Percentiles rank a stretch among this genome's conserved stretches.
phyloP scores from a whole-genome alignment of 2,329 filamentous ascomycete genomes.

The Fusarium anguioides region DNA sequence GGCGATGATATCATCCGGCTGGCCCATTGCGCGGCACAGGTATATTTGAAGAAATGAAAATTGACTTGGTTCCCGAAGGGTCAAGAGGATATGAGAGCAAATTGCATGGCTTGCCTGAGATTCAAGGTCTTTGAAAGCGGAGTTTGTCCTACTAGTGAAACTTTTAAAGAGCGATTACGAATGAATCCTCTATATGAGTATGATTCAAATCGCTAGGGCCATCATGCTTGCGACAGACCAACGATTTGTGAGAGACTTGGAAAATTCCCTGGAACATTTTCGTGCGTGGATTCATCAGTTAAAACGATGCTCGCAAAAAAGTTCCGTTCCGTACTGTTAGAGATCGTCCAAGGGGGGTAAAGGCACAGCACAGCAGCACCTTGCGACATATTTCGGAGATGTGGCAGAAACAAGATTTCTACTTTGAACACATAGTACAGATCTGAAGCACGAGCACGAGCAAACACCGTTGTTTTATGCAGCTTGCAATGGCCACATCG shows the following conservation, averaged over 20 bases:
- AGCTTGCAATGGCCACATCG: too few relatives aligned
- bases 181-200: neutral
- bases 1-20: constrained; percentile 53
- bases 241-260: too few relatives aligned
- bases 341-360: too few relatives aligned
- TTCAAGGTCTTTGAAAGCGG: constrained; percentile 41
- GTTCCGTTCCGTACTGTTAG: too few relatives aligned
- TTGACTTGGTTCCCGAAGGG: constrained; percentile 48
- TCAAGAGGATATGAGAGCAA: constrained; percentile 42
- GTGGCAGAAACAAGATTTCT: neutral
- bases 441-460: neutral
- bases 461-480: neutral
- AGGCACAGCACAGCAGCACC: neutral
- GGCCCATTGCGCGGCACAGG: constrained; percentile 58
- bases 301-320: too few relatives aligned
- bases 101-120: constrained; percentile 53
- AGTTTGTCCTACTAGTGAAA: neutral
- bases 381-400: neutral
- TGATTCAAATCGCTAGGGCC: too few relatives aligned
- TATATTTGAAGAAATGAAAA: constrained; percentile 53
- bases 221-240: too few relatives aligned
- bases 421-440: neutral
- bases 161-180: neutral
- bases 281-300: too few relatives aligned
- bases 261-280: too few relatives aligned